Evolutionary conservation across 129 eudicot genomes (phyloP), one percentile per base, ranked within the genome.

Genomic region (Ambrosia artemisiifolia): DNA sequence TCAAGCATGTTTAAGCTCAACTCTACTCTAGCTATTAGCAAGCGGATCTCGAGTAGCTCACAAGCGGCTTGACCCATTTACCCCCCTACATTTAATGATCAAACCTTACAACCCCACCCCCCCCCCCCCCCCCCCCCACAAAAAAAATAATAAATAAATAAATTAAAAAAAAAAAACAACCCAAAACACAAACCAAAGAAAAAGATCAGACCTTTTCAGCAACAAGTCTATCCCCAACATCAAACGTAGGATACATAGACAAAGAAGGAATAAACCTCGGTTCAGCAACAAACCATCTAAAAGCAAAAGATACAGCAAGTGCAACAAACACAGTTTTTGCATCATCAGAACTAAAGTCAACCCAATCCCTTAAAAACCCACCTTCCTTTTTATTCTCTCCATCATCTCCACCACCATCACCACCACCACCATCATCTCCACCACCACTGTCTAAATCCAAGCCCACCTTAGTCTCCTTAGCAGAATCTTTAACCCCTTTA

Each of bases 201-300:
- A 51, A 54, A 5, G 19, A 19, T 7, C 62, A 18, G 62, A 93
- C 99, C 96, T 94, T 95, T 81, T 95, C 99, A 44, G 99, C 99
- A 5, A 95, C 96, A 46, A 95, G 48, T 60, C 99, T 77, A 75
- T 95, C 99, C 7, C 99, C 99, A 51, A 95, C 90, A 83, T 95
- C 97, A 86, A 95, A 95, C 63, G 97, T 95, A 59, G 99, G 99
- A 80, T 78, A 95, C 99, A 95, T 95, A 54, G 99, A 95, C 67
- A 95, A 85, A 0, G 99, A 95, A 60, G 99, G 99, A 62, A 95
- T 95, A 57, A 63, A 95, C 80, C 99, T 80, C 6, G 99, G 99
- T 82, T 95, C 99, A 7, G 99, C 99, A 28, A 95, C 79, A 79
- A 95, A 95, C 35, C 84, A 53, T 80, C 99, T 65, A 81, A 95